Evolutionary conservation across 2,329 filamentous ascomycete species (phyloP).

Genomic region (Aspergillus oerlinghausenensis): DNA sequence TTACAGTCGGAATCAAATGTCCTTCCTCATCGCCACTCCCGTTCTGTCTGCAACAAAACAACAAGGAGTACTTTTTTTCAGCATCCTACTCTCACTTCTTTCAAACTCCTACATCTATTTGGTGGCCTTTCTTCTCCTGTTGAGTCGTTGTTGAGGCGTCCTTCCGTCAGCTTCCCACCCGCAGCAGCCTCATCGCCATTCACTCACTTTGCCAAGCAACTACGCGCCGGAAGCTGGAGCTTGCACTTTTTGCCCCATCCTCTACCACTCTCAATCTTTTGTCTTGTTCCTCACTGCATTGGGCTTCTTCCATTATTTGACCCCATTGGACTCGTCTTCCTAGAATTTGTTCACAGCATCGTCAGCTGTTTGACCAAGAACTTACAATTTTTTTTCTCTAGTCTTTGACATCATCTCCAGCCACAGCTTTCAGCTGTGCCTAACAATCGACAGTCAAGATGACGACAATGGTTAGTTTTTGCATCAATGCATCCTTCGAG

Average conservation of each 20-base stretch:
- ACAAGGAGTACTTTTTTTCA: background rate
- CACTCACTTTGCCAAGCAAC: constrained; percentile 12
- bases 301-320: background rate
- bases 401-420: constrained; percentile 6
- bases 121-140: background rate
- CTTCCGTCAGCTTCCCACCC: constrained; percentile 2
- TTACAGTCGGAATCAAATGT: constrained; percentile 13
- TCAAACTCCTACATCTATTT: background rate
- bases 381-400: background rate
- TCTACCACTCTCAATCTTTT: constrained; percentile 1
- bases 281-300: constrained; percentile 2
- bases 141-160: background rate
- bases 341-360: background rate
- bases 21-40: constrained; percentile 23
- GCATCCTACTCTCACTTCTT: background rate
- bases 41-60: constrained; percentile 6
- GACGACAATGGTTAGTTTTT: constrained; percentile 36
- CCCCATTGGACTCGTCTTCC: background rate
- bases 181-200: constrained; percentile 5
- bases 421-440: constrained; percentile 30
- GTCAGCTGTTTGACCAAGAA: background rate
- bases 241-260: background rate
- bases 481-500: background rate
- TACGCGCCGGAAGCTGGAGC: constrained; percentile 15
- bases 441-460: constrained; percentile 22